A percentile compares a stretch with the other conserved stretches of the same genome.
phyloP scores from a whole-genome alignment of 208 protist species.

The Leishmania mexicana region DNA sequence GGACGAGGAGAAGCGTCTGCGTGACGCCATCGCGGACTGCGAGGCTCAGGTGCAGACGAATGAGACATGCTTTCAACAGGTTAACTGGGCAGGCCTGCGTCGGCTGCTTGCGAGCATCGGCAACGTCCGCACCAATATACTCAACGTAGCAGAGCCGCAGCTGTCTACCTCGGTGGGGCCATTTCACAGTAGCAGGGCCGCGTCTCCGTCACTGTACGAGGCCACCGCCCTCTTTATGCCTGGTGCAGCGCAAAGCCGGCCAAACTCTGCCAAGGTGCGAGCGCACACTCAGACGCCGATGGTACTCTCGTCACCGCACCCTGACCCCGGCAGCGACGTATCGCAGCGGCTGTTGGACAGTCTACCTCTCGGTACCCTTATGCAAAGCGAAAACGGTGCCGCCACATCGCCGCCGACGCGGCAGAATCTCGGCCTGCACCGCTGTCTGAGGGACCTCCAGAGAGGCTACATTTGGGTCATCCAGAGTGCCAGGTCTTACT shows the following conservation, averaged over 20 bases:
- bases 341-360: neutral
- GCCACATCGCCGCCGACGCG: neutral
- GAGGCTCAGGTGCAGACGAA: neutral
- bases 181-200: neutral
- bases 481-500: constrained; percentile 50
- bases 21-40: constrained; percentile 21
- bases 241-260: neutral
- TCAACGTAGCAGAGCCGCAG: neutral
- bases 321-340: neutral
- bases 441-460: constrained; percentile 61
- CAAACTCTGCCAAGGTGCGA: constrained; percentile 3
- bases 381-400: constrained; percentile 1
- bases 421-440: constrained; percentile 31
- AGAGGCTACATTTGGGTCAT: constrained; percentile 74
- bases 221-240: constrained; percentile 1
- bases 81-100: constrained; percentile 30
- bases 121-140: constrained; percentile 4
- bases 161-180: neutral
- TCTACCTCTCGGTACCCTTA: neutral
- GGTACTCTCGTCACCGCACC: neutral
- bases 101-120: constrained; percentile 28
- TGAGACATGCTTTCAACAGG: constrained; percentile 8
- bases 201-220: neutral
- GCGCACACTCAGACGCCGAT: constrained; percentile 2
- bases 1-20: constrained; percentile 31